Evolutionary conservation across 805 yeast species (phyloP).

Genomic region (Ogataea siamensis): DNA sequence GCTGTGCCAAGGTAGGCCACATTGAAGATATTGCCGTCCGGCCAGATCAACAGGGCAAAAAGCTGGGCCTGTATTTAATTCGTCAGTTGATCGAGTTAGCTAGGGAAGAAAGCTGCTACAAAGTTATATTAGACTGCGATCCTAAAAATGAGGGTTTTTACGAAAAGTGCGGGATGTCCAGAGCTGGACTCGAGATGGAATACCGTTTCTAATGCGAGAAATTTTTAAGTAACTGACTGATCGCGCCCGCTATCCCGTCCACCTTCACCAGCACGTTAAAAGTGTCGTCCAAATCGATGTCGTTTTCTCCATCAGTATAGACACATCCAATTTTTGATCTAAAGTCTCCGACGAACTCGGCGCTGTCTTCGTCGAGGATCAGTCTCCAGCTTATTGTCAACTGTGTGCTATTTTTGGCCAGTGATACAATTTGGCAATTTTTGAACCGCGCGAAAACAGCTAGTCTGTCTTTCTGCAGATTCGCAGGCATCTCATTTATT

Average conservation of each 20-base stretch:
- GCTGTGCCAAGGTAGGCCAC: conserved; percentile 84
- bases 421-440: conserved; percentile 7
- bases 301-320: conserved; percentile 1
- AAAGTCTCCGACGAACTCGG: conserved; percentile 22
- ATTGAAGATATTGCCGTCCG: conserved; percentile 91
- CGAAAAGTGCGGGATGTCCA: conserved; percentile 76
- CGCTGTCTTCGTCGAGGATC: conserved; percentile 9
- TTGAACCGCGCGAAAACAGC: conserved; percentile 3
- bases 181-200: conserved; percentile 71
- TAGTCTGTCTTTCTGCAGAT: conserved; percentile 1
- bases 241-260: conserved; percentile 19
- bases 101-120: conserved; percentile 66
- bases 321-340: conserved; percentile 15
- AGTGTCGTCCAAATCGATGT: conserved; percentile 17
- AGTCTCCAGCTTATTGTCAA: conserved; percentile 17
- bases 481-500: conserved; percentile 18
- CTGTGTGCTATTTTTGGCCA: conserved; percentile 1
- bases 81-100: conserved; percentile 60
- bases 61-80: conserved; percentile 70
- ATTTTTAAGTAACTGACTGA: conserved; percentile 16
- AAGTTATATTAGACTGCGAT: conserved; percentile 86
- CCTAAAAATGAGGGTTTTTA: conserved; percentile 80
- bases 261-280: conserved; percentile 19
- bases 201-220: conserved; percentile 37
- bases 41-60: conserved; percentile 73